Conservation (phyloP, 495 filamentous ascomycete genomes). For the Podospora sp. region DNA sequence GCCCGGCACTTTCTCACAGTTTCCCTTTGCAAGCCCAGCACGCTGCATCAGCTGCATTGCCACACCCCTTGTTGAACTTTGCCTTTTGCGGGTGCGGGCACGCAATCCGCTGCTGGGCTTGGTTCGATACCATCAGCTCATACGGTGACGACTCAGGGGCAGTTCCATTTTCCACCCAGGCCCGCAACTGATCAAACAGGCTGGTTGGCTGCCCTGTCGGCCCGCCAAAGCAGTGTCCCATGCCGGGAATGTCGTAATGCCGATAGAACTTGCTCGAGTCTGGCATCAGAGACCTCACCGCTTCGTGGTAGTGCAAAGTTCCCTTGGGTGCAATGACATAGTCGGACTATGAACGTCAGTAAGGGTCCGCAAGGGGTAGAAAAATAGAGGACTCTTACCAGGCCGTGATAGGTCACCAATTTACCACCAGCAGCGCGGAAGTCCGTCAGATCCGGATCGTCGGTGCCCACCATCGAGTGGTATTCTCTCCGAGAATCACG, state of each 20-base stretch:
- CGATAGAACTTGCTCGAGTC: conserved; percentile 33
- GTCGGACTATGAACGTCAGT: conserved; percentile 19
- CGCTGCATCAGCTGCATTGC: neutral
- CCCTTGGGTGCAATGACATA: conserved; percentile 27
- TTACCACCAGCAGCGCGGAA: conserved; percentile 47
- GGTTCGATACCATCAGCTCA: neutral
- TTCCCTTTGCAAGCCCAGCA: conserved; percentile 4
- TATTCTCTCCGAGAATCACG: conserved; percentile 33
- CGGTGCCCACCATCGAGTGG: conserved; percentile 37
- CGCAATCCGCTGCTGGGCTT: neutral
- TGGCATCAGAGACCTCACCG: conserved; percentile 20
- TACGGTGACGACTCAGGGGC: conserved; percentile 23
- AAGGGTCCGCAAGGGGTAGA: too few species aligned
- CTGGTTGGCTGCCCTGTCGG: conserved; percentile 23
- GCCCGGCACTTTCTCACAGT: too few species aligned
- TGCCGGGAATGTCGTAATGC: conserved; percentile 31
- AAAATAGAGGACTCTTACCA: conserved; percentile 41
- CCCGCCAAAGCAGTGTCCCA: conserved; percentile 34
- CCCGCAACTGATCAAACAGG: conserved; percentile 28
- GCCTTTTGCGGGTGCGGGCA: neutral
- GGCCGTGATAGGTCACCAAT: conserved; percentile 51
- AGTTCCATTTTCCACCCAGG: conserved; percentile 37
- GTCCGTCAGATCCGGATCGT: conserved; percentile 45
- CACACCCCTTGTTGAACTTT: neutral
- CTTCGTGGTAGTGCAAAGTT: conserved; percentile 30